Evolutionary conservation across 1,284 basidiomycete genomes (phyloP), one percentile per base, ranked within the genome.

Genomic region (Pulveroboletus sp.): DNA sequence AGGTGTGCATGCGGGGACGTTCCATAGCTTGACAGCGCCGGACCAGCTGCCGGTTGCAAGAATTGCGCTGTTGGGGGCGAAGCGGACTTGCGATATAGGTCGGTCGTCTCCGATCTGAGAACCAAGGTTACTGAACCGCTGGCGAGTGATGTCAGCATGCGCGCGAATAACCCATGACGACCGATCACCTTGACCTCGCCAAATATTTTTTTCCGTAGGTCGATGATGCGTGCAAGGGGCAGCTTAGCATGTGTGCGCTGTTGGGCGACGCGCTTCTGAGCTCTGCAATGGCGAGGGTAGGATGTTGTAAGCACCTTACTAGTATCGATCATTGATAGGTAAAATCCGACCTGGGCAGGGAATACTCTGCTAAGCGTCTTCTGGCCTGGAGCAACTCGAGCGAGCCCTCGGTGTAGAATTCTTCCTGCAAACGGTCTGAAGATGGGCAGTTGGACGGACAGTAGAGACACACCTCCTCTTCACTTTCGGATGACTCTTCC

Each of bases 41-140:
- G 95, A 93, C 97, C 97, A 99, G 63, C 92, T 93, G 5, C 89
- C 94, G 1, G 96, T 97, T 1, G 94, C 91, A 32, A 99, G 79
- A 46, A 92, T 81, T 67, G 91, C 75, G 62, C 89, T 90, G 70
- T 98, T 90, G 6, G 97, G 97, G 2, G 96, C 87, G 72, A 99
- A 99, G 26, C 97, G 88, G 33, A 98, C 92, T 74, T 93, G 88
- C 2, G 94, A 91, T 59, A 99, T 84, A 2, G 96, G 95, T 49
- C 97, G 83, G 61, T 97, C 94, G 69, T 98, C 97, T 50, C 95
- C 96, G 63, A 98, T 94, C 79, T 99, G 97, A 0, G 96, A 98
- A 29, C 97, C 97, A 46, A 98, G 82, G 65, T 93, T 96, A 48
- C 87, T 82, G 71, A 91, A 95, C 69, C 86, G 89, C 91, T 95